phyloP scores from a whole-genome alignment of 2,329 filamentous ascomycete genomes.

The Monilinia fructicola region DNA sequence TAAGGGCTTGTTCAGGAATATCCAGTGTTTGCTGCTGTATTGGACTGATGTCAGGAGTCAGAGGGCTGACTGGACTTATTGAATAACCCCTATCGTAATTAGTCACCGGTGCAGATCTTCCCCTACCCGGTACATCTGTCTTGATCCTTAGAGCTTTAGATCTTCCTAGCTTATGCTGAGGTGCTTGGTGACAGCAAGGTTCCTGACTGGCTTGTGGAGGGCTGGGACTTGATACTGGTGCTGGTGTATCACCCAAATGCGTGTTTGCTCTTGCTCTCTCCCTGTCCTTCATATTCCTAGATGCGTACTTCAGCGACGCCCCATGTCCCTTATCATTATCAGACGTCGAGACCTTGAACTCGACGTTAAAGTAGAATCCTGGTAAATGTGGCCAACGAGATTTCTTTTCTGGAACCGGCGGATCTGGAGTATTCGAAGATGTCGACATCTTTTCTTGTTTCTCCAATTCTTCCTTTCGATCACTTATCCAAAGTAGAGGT shows the following conservation, averaged over 20 bases:
- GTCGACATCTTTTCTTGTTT: constrained; percentile 9
- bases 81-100: constrained; percentile 29
- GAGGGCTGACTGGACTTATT: constrained; percentile 29
- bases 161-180: constrained; percentile 20
- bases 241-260: constrained; percentile 9
- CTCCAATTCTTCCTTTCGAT: constrained; percentile 1
- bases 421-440: constrained; percentile 21
- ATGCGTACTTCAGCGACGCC: constrained; percentile 34
- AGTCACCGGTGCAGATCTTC: constrained; percentile 36
- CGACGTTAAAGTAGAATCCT: constrained; percentile 37
- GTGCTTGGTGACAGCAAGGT: constrained; percentile 10
- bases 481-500: background rate
- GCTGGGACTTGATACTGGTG: constrained; percentile 18
- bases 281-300: constrained; percentile 35
- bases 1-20: constrained; percentile 14
- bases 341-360: constrained; percentile 37
- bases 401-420: constrained; percentile 17
- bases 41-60: constrained; percentile 26
- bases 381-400: constrained; percentile 24
- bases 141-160: constrained; percentile 24
- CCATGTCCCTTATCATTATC: constrained; percentile 31
- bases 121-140: constrained; percentile 28
- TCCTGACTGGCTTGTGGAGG: background rate
- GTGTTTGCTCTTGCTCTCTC: constrained; percentile 29
- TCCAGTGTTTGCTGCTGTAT: constrained; percentile 26